These are phyloP conservation scores for Xylariaceae sp. DNA, from an alignment of 2,329 filamentous ascomycete species.

Conservation along the genomic window DNA sequence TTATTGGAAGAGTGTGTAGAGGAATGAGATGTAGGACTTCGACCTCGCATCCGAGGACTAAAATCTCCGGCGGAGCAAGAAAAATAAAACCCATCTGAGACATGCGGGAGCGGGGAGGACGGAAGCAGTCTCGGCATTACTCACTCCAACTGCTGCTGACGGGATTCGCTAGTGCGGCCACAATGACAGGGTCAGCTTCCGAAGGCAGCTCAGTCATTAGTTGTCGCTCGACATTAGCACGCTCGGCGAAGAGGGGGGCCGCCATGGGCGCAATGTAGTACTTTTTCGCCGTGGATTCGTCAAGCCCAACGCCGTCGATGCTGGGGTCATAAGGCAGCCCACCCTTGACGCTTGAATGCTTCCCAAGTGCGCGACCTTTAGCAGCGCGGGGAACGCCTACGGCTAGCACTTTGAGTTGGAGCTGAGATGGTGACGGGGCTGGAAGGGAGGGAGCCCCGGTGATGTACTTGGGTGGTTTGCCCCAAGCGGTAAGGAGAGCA, in stretches of 20 bases:
- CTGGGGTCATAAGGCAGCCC: not conserved
- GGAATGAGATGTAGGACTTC: no score
- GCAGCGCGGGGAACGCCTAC: conserved; percentile 9
- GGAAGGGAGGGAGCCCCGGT: not conserved
- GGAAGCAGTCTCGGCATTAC: no score
- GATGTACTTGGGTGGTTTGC: conserved; percentile 5
- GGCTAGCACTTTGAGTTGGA: conserved; percentile 12
- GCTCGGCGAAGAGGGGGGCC: conserved; percentile 16
- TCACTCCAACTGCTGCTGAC: conserved; percentile 21
- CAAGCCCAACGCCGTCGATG: conserved; percentile 6
- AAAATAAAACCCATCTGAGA: no score
- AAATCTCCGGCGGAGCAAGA: no score
- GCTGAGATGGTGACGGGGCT: conserved; percentile 8
- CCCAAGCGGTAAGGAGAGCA: conserved; percentile 9
- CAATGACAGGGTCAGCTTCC: conserved; percentile 12
- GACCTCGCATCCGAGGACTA: no score
- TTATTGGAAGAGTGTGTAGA: no score
- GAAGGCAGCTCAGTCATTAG: not conserved
- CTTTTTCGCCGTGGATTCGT: conserved; percentile 7
- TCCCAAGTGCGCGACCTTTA: conserved; percentile 6
- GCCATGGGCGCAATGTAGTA: no score
- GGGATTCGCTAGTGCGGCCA: conserved; percentile 12
- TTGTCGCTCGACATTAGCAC: conserved; percentile 14
- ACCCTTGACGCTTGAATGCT: not conserved
- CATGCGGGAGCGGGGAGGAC: no score